phyloP scores from a whole-genome alignment of 2,329 filamentous ascomycete genomes.

The Hypoxylon sp. region DNA sequence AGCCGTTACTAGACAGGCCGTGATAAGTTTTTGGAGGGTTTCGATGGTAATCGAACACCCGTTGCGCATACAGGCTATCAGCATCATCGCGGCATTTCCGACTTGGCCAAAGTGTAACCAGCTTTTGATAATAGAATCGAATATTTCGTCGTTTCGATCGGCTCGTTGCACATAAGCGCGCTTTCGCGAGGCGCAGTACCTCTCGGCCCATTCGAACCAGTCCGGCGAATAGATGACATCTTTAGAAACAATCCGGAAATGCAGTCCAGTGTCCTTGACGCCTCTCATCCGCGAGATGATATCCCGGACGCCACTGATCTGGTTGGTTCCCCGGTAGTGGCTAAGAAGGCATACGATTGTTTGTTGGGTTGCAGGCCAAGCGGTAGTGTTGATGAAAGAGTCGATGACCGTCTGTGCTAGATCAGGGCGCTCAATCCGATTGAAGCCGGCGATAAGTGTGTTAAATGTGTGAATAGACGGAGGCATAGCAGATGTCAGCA shows the following conservation, averaged over 20 bases:
- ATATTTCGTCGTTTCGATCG: slow-evolving; percentile 49
- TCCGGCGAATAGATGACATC: slow-evolving; percentile 43
- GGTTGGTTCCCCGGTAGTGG: slow-evolving; percentile 55
- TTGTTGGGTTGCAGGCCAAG: slow-evolving; percentile 56
- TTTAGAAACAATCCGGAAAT: slow-evolving; percentile 38
- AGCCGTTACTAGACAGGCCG: slow-evolving; percentile 34
- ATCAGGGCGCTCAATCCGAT: slow-evolving; percentile 56
- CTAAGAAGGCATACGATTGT: slow-evolving; percentile 59
- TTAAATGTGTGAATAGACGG: slow-evolving; percentile 77
- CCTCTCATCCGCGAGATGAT: slow-evolving; percentile 57
- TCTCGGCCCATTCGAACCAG: slow-evolving; percentile 32
- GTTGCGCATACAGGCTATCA: slow-evolving; percentile 42
- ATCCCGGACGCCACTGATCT: slow-evolving; percentile 54
- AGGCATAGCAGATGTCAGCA: slow-evolving; percentile 67
- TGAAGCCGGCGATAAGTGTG: slow-evolving; percentile 72
- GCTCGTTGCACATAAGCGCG: slow-evolving; percentile 50
- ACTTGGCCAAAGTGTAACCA: slow-evolving; percentile 55
- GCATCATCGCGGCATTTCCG: slow-evolving; percentile 39
- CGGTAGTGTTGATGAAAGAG: slow-evolving; percentile 56
- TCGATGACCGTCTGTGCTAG: slow-evolving; percentile 63
- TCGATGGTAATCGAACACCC: slow-evolving; percentile 30
- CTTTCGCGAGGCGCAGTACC: slow-evolving; percentile 45
- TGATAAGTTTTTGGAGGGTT: slow-evolving; percentile 41
- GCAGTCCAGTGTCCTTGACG: slow-evolving; percentile 44
- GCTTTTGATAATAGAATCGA: slow-evolving; percentile 57